Evolutionary conservation across 73 alveolate species (phyloP).

Genomic region (Tetrahymena malaccensis): DNA sequence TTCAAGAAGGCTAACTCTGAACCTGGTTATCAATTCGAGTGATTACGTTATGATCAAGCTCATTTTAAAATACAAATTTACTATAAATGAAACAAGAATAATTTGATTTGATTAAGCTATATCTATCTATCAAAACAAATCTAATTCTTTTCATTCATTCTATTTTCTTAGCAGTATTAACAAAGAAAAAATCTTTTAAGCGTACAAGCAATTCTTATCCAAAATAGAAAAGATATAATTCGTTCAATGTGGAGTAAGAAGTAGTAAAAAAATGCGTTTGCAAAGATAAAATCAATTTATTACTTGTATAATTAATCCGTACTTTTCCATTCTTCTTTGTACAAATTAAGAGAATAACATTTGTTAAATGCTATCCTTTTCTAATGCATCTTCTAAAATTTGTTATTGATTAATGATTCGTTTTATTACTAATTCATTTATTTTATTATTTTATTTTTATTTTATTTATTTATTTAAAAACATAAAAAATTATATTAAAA

Average conservation of each 20-base stretch:
- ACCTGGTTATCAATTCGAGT: constrained; percentile 30
- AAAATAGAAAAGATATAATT: neutral
- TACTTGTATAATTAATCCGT: neutral
- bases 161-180: neutral
- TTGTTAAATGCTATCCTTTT: neutral
- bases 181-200: neutral
- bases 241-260: neutral
- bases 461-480: too few relatives aligned
- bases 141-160: neutral
- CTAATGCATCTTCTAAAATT: neutral
- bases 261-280: neutral
- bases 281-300: neutral
- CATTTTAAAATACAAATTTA: neutral
- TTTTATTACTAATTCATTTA: neutral
- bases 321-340: neutral
- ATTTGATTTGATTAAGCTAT: neutral
- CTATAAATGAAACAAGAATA: neutral
- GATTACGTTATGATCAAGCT: neutral
- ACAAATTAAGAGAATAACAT: neutral
- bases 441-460: too few relatives aligned
- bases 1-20: constrained; percentile 42
- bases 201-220: neutral
- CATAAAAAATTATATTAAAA: too few relatives aligned
- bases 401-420: neutral
- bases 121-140: neutral